These are phyloP conservation scores for Dendrobium nobile DNA, from an alignment of 106 monocot genomes.

Conservation along the genomic window DNA sequence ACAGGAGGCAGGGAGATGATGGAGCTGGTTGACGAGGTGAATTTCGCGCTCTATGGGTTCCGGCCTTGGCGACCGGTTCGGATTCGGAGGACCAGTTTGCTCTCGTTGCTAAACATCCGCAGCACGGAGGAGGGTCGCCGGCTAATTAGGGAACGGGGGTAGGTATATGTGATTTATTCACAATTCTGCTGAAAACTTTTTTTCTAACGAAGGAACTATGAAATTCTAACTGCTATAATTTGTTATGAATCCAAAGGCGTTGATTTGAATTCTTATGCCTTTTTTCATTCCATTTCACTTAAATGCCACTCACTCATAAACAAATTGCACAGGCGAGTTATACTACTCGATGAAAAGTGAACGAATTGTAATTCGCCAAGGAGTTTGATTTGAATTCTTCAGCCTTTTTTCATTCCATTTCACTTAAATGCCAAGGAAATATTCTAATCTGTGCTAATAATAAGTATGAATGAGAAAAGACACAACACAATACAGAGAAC, in stretches of 20 bases:
- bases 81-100: slow-evolving; percentile 61
- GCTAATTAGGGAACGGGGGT: slow-evolving; percentile 78
- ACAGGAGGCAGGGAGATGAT: slow-evolving; percentile 97
- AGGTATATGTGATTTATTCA: slow-evolving; percentile 11
- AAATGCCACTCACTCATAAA: background rate
- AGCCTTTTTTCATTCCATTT: background rate
- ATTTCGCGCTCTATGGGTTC: slow-evolving; percentile 84
- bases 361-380: too few species aligned
- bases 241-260: too few species aligned
- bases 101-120: slow-evolving; percentile 54
- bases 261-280: background rate
- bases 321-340: background rate
- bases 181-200: background rate
- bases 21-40: slow-evolving; percentile 91
- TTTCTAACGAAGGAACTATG: too few species aligned
- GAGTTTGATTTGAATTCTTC: background rate
- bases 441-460: too few species aligned
- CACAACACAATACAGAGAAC: too few species aligned
- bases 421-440: background rate
- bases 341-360: too few species aligned
- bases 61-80: slow-evolving; percentile 50
- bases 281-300: background rate
- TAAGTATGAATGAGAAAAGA: too few species aligned
- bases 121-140: slow-evolving; percentile 52
- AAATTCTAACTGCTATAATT: too few species aligned